Evolutionary conservation across 2,329 filamentous ascomycete species (phyloP).

Genomic region (Sarocladiaceae sp.): DNA sequence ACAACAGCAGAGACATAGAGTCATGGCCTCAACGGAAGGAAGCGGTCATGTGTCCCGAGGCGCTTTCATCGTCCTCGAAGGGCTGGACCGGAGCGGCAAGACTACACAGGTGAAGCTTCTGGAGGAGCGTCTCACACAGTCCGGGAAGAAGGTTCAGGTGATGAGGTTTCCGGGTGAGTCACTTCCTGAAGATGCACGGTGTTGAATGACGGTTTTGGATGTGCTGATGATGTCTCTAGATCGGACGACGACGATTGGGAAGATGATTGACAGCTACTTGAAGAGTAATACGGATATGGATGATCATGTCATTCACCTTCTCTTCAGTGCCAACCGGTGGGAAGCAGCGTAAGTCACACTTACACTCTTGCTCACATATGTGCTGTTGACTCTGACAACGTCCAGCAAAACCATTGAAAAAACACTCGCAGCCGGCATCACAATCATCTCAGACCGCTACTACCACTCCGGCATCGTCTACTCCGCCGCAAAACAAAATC

Average conservation of each 20-base stretch:
- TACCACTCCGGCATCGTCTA: slow-evolving; percentile 95
- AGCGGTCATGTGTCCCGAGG: slow-evolving; percentile 35
- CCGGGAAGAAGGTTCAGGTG: slow-evolving; percentile 44
- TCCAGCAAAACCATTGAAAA: slow-evolving; percentile 45
- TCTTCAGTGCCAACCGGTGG: slow-evolving; percentile 92
- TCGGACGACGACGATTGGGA: slow-evolving; percentile 76
- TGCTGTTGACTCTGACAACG: background rate
- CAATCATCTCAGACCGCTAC: slow-evolving; percentile 85
- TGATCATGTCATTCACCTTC: slow-evolving; percentile 83
- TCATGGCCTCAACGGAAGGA: background rate
- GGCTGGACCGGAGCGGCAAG: slow-evolving; percentile 86
- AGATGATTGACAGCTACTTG: slow-evolving; percentile 83
- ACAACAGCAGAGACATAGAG: no score
- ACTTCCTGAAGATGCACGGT: background rate
- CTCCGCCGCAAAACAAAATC: slow-evolving; percentile 79
- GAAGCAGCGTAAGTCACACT: slow-evolving; percentile 54
- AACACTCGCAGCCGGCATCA: slow-evolving; percentile 62
- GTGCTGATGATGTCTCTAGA: slow-evolving; percentile 45
- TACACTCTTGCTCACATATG: background rate
- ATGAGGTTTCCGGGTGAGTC: slow-evolving; percentile 53
- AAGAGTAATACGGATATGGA: slow-evolving; percentile 68
- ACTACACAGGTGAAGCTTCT: slow-evolving; percentile 81
- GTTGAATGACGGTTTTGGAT: background rate
- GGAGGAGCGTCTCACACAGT: slow-evolving; percentile 46
- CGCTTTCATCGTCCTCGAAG: slow-evolving; percentile 79